Conservation (phyloP, 331 rosid species). For the Malus hybrid region DNA sequence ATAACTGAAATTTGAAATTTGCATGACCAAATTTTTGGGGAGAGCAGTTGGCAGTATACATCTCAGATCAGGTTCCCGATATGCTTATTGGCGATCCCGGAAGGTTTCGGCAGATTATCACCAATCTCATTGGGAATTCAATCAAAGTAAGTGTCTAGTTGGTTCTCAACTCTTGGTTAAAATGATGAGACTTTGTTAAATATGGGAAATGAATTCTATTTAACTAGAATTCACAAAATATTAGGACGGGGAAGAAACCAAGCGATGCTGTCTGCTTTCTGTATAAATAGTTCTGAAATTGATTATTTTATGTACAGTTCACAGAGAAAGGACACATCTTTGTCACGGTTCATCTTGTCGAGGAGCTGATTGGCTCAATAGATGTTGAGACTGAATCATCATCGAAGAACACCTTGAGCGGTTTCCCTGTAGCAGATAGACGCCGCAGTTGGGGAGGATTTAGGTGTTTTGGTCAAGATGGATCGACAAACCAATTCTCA, state of each 20-base stretch:
- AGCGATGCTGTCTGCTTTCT: not conserved
- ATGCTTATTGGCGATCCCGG: conserved; percentile 79
- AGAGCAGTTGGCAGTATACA: conserved; percentile 68
- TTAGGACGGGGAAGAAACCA: too few relatives aligned
- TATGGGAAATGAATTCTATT: not conserved
- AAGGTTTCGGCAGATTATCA: conserved; percentile 80
- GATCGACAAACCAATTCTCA: conserved; percentile 18
- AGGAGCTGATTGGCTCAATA: conserved; percentile 56
- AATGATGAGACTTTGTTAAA: not conserved
- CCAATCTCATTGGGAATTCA: conserved; percentile 84
- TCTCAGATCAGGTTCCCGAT: conserved; percentile 77
- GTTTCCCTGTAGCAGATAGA: conserved; percentile 57
- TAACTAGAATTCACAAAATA: not conserved
- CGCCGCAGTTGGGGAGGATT: conserved; percentile 65
- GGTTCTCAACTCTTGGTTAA: not conserved
- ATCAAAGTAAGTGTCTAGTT: conserved; percentile 51
- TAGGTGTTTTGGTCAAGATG: conserved; percentile 32
- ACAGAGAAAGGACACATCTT: conserved; percentile 85
- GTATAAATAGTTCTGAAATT: conserved; percentile 1
- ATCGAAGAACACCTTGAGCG: conserved; percentile 60
- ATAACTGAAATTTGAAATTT: conserved; percentile 6
- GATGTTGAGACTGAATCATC: conserved; percentile 60
- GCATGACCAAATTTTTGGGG: conserved; percentile 19
- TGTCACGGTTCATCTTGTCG: conserved; percentile 74
- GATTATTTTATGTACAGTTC: conserved; percentile 46